Evolutionary conservation across 257 asterid genomes (phyloP), one percentile per base, ranked within the genome.

Genomic region (Petrea volubilis): DNA sequence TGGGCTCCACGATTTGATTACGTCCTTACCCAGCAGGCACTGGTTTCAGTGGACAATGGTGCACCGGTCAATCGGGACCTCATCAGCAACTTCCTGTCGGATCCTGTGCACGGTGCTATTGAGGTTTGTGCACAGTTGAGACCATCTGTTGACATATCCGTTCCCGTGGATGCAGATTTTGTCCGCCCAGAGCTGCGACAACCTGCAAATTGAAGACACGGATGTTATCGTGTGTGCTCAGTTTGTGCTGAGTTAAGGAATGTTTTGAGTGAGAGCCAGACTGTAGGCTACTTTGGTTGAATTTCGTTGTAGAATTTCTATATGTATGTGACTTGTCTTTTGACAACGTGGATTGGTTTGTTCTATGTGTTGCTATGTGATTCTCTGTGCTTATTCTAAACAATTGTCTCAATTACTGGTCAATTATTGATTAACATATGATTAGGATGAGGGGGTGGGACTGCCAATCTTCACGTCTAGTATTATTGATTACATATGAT

Each of bases 1-100:
- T 93, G 98, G 97, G 97, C 98, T 3, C 96, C 97, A 4, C 77
- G 97, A 44, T 93, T 93, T 9, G 98, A 93, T 41, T 93, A 91
- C 80, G 75, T 87, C 67, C 86, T 93, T 46, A 93, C 96, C 17
- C 98, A 93, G 76, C 97, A 93, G 81, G 97, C 98, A 3, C 81
- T 93, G 38, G 97, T 91, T 43, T 87, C 96, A 0, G 96, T 91
- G 33, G 97, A 93, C 73, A 82, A 76, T 23, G 74, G 66, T 0
- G 4, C 90, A 46, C 86, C 98, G 17, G 83, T 93, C 75, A 93
- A 89, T 76, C 75, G 13, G 59, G 98, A 91, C 74, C 94, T 93
- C 68, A 80, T 93, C 82, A 82, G 96, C 82, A 91, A 89, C 90
- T 93, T 89, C 91, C 78, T 87, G 3, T 88, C 95, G 0, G 98